Conservation (phyloP, 1,139 yeast genomes). For the Geotrichum reessii region DNA sequence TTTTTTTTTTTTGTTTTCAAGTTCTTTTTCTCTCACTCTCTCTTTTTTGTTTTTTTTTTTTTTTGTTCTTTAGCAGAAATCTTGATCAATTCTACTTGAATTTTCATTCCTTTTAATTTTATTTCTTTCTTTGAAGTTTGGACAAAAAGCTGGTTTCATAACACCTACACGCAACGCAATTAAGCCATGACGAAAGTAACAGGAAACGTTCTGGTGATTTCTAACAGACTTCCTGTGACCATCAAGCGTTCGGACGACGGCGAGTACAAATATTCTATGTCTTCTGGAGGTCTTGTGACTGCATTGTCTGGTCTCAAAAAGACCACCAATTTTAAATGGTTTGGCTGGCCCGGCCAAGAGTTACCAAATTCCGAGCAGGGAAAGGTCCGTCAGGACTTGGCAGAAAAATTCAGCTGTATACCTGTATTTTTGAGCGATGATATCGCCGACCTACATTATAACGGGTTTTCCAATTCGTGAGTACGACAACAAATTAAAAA, state of each 20-base stretch:
- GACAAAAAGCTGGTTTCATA: neutral
- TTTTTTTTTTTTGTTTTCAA: neutral
- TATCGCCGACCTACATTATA: conserved; percentile 91
- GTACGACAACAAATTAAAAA: neutral
- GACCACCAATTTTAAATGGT: conserved; percentile 86
- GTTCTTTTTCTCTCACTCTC: no score
- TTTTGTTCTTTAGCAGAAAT: neutral
- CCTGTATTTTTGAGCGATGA: conserved; percentile 86
- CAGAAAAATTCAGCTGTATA: conserved; percentile 75
- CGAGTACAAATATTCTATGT: conserved; percentile 68
- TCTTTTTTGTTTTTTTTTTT: neutral
- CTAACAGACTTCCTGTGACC: conserved; percentile 93
- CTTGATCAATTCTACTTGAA: neutral
- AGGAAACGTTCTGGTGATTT: conserved; percentile 80
- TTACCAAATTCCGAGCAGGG: conserved; percentile 71
- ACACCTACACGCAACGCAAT: neutral
- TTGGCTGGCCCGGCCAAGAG: conserved; percentile 96
- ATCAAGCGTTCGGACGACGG: conserved; percentile 65
- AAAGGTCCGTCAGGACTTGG: conserved; percentile 62
- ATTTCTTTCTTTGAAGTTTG: neutral
- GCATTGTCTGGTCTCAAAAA: conserved; percentile 90
- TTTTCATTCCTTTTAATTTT: neutral
- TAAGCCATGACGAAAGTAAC: conserved; percentile 1
- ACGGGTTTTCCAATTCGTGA: conserved; percentile 78
- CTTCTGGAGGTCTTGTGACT: conserved; percentile 95